Percentiles rank a stretch among this genome's conserved stretches.
phyloP scores from a whole-genome alignment of 1,139 yeast species.

The Candida pseudocylindracea region DNA sequence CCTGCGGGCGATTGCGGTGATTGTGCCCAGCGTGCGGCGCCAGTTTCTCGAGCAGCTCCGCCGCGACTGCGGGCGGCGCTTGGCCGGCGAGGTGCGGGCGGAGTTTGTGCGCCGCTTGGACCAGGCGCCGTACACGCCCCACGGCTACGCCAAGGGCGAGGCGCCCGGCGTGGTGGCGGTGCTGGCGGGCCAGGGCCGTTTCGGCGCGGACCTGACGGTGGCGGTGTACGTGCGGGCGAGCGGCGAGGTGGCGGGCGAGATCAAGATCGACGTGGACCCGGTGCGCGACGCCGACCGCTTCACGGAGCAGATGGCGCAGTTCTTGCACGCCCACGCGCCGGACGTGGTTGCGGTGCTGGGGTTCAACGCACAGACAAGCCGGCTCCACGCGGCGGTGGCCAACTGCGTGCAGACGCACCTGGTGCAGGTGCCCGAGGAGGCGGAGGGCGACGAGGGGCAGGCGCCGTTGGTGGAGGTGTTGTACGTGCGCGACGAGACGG shows the following conservation, averaged over 20 bases:
- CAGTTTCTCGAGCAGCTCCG: constrained; percentile 73
- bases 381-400: constrained; percentile 31
- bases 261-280: constrained; percentile 61
- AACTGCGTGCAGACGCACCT: constrained; percentile 34
- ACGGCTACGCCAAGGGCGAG: constrained; percentile 56
- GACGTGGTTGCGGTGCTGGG: constrained; percentile 88
- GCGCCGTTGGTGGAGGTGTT: constrained; percentile 32
- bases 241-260: constrained; percentile 56
- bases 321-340: constrained; percentile 27
- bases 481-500: constrained; percentile 89
- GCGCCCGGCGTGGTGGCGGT: constrained; percentile 67
- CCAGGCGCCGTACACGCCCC: constrained; percentile 85
- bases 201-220: constrained; percentile 73
- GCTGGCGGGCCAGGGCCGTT: constrained; percentile 73
- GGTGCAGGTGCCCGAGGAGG: constrained; percentile 27
- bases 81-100: constrained; percentile 50
- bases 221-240: constrained; percentile 46
- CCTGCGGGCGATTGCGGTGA: constrained; percentile 40
- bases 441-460: constrained; percentile 8
- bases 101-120: constrained; percentile 51
- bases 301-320: constrained; percentile 22
- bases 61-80: constrained; percentile 49
- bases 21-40: constrained; percentile 44
- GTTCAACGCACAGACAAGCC: constrained; percentile 51
- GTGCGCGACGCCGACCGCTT: constrained; percentile 36